These are phyloP conservation scores for Globisporangium nunn DNA, from an alignment of 352 stramenopile species.

Conservation along the genomic window DNA sequence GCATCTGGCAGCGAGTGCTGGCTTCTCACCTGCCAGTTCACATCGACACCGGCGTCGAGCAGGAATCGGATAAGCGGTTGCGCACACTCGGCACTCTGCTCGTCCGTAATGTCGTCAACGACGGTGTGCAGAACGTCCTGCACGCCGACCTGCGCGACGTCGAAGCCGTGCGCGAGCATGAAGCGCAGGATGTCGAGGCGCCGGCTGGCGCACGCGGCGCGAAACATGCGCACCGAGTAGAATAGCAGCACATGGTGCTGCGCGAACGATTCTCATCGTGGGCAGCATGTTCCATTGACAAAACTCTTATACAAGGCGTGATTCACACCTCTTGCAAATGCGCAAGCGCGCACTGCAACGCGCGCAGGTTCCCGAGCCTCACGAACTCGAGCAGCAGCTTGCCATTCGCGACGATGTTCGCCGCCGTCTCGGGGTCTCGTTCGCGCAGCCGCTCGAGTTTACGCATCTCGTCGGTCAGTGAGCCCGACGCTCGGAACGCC, in stretches of 20 bases:
- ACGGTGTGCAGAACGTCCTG: constrained; percentile 45
- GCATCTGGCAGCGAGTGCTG: neutral
- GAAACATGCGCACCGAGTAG: constrained; percentile 64
- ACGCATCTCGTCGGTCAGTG: constrained; percentile 54
- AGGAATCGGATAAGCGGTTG: constrained; percentile 59
- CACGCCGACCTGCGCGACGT: constrained; percentile 47
- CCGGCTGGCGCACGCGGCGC: constrained; percentile 30
- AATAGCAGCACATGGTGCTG: constrained; percentile 51
- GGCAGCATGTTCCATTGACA: constrained; percentile 1
- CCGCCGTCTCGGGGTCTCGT: constrained; percentile 39
- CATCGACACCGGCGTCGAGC: constrained; percentile 48
- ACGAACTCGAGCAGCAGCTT: constrained; percentile 52
- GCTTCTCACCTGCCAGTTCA: constrained; percentile 58
- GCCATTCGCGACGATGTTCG: constrained; percentile 54
- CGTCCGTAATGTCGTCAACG: constrained; percentile 24
- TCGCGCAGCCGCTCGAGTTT: constrained; percentile 36
- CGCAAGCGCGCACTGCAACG: constrained; percentile 35
- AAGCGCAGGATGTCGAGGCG: constrained; percentile 56
- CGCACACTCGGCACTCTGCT: constrained; percentile 23
- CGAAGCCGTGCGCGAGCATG: constrained; percentile 61
- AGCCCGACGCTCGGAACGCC: constrained; percentile 33
- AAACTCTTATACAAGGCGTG: neutral
- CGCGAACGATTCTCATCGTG: neutral
- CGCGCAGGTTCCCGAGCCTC: constrained; percentile 34
- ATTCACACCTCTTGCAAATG: constrained; percentile 36